Base-by-base conservation (phyloP, 176 grass and related monocot species). In the Aegilops sharonensis region DNA sequence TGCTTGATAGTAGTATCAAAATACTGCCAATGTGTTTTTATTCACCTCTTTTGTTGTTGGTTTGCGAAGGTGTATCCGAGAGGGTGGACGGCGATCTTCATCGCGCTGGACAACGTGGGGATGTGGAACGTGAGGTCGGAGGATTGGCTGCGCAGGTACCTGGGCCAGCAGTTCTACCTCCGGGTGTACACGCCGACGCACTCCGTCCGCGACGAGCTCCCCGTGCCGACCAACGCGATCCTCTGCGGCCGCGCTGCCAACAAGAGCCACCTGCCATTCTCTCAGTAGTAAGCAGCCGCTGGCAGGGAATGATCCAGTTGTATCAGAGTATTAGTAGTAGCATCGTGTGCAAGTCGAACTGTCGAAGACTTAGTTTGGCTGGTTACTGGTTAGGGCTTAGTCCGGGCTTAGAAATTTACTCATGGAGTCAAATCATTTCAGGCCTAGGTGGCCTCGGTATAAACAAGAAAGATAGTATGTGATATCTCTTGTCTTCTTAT, bases 81-180 rank as follows among this genome's bases (percentile, higher is more conserved):
- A 30, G 87, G 88, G 13, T 98, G 93, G 95, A 88, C 91, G 4
- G 91, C 93, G 1, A 72, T 95, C 56, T 83, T 93, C 27, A 69
- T 98, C 3, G 83, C 89, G 8, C 57, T 98, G 20, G 95, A 98
- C 78, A 98, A 94, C 52, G 88, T 89, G 15, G 95, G 93, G 1
- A 94, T 95, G 93, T 94, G 93, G 95, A 98, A 94, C 66, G 0
- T 98, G 54, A 84, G 95, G 76, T 89, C 93, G 11, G 88, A 95
- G 88, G 78, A 87, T 18, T 98, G 95, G 95, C 3, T 63, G 9
- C 93, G 93, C 17, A 83, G 88, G 60, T 94, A 94, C 77, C 88
- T 94, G 3, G 93, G 93, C 20, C 95, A 95, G 81, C 93, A 98
- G 68, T 92, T 98, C 74, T 98, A 95, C 78, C 71, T 98, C 85